phyloP scores from a whole-genome alignment of 805 yeast genomes.

The Saturnispora sanitii region DNA sequence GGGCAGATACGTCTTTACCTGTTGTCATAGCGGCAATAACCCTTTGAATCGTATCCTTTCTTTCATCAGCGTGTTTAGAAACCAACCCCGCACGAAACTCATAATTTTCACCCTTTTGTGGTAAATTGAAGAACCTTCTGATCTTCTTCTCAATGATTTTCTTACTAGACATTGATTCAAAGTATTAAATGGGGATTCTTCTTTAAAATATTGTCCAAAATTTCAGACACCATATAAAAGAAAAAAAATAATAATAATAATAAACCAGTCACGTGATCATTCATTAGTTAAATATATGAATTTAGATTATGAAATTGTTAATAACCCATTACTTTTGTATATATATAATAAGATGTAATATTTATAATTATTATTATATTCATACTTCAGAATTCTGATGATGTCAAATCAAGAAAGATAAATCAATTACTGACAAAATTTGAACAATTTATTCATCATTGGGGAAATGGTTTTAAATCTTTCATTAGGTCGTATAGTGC shows the following conservation, averaged over 20 bases:
- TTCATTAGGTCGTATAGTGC: conserved; percentile 2
- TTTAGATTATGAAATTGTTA: too few species aligned
- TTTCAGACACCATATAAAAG: too few species aligned
- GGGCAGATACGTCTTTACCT: conserved; percentile 89
- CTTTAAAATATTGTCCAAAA: too few species aligned
- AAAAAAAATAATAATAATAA: too few species aligned
- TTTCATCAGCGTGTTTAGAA: conserved; percentile 87
- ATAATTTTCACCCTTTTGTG: conserved; percentile 68
- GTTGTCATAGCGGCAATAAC: conserved; percentile 98
- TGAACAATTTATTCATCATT: too few species aligned
- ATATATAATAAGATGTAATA: too few species aligned
- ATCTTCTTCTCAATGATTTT: conserved; percentile 39
- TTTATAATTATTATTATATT: too few species aligned
- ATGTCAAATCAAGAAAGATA: too few species aligned
- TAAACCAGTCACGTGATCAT: neutral
- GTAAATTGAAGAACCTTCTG: conserved; percentile 47
- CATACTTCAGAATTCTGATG: too few species aligned
- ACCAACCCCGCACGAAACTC: conserved; percentile 87
- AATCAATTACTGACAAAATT: too few species aligned
- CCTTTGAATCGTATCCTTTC: conserved; percentile 93
- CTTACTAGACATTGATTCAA: conserved; percentile 9
- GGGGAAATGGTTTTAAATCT: conserved; percentile 2
- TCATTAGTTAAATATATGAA: too few species aligned
- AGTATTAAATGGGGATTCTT: neutral
- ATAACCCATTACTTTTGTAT: too few species aligned